A percentile compares a stretch with the other conserved stretches of the same genome.
phyloP scores from a whole-genome alignment of 2,329 filamentous ascomycete species.

The Colletotrichum sp. region DNA sequence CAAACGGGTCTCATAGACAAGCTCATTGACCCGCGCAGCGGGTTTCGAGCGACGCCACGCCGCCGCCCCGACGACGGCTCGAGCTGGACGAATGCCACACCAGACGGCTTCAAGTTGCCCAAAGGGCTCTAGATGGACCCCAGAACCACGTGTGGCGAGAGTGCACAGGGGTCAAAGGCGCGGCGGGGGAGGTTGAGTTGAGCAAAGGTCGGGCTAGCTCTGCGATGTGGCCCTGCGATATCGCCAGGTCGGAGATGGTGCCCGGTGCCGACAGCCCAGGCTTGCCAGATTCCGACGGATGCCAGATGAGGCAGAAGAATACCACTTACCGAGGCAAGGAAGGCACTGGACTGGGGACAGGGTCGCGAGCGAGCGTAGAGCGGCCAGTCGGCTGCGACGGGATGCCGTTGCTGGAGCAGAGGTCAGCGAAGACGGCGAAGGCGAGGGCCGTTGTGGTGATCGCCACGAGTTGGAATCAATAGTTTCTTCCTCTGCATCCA shows the following conservation, averaged over 20 bases:
- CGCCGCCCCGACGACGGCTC: conserved; percentile 2
- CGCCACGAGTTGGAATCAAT: conserved; percentile 2
- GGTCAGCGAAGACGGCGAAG: background rate
- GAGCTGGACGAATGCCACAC: background rate
- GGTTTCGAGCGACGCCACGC: conserved; percentile 19
- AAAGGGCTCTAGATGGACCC: background rate
- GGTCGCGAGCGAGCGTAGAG: background rate
- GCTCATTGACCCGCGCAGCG: conserved; percentile 11
- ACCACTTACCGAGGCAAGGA: background rate
- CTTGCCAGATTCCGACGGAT: background rate
- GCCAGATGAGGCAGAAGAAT: background rate
- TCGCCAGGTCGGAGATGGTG: background rate
- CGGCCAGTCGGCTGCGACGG: background rate
- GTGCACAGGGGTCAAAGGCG: background rate
- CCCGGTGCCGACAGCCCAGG: background rate
- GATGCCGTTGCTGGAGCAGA: background rate
- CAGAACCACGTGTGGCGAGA: conserved; percentile 11
- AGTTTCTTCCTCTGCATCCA: conserved; percentile 9
- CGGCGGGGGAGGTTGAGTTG: background rate
- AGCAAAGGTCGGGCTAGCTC: background rate
- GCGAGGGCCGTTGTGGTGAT: background rate
- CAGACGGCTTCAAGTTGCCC: background rate
- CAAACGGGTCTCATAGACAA: conserved; percentile 3
- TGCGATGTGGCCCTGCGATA: background rate
- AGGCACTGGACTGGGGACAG: background rate